Evolutionary conservation across 2,329 filamentous ascomycete species (phyloP).

Genomic region (Alternaria longipes): DNA sequence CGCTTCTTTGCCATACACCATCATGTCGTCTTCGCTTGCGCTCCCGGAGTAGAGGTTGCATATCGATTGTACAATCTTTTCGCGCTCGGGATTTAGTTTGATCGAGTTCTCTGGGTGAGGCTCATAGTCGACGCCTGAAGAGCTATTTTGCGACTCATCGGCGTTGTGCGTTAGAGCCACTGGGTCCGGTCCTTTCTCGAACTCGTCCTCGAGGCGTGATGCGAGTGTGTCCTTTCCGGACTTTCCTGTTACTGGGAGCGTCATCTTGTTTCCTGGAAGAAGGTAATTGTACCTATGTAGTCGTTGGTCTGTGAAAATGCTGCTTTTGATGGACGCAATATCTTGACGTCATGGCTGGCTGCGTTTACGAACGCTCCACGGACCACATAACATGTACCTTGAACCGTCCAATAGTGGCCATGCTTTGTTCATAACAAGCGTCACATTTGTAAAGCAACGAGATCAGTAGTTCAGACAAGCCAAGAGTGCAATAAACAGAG

Average conservation of each 20-base stretch:
- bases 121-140: constrained; percentile 44
- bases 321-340: background rate
- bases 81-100: constrained; percentile 30
- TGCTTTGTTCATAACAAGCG: background rate
- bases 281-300: background rate
- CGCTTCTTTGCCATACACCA: constrained; percentile 57
- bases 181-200: constrained; percentile 37
- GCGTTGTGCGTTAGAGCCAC: constrained; percentile 41
- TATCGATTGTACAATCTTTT: constrained; percentile 56
- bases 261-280: background rate
- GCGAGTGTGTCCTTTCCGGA: constrained; percentile 23
- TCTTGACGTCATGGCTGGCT: constrained; percentile 2
- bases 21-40: constrained; percentile 59
- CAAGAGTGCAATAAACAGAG: too few relatives aligned
- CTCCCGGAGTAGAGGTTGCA: constrained; percentile 58
- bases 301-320: background rate
- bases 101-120: constrained; percentile 36
- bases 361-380: background rate
- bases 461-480: background rate
- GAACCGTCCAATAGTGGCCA: background rate
- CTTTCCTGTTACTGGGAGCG: constrained; percentile 9
- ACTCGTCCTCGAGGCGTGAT: constrained; percentile 20
- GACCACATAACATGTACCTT: background rate
- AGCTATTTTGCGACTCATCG: constrained; percentile 37
- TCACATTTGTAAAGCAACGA: background rate